These are phyloP conservation scores for Aspergillus intermedius DNA, from an alignment of 2,329 filamentous ascomycete species.

Conservation along the genomic window DNA sequence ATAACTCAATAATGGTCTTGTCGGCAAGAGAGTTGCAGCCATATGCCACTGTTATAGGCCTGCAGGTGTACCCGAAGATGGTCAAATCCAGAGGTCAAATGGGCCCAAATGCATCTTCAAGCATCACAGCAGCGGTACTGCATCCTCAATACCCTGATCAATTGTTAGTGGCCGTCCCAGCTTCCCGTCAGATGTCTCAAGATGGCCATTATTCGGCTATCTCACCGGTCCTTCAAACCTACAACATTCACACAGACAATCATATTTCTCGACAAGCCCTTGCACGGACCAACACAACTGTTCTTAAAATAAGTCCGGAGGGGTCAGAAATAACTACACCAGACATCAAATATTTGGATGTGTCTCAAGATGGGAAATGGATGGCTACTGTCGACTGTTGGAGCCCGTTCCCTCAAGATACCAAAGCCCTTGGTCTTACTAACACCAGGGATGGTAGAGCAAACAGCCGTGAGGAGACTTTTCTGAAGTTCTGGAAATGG, in stretches of 20 bases:
- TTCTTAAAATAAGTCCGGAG: constrained; percentile 67
- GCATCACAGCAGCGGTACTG: constrained; percentile 52
- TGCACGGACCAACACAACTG: constrained; percentile 79
- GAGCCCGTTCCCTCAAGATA: constrained; percentile 65
- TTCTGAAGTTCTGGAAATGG: constrained; percentile 86
- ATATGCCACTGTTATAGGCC: constrained; percentile 73
- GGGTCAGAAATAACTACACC: constrained; percentile 69
- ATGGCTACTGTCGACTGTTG: constrained; percentile 89
- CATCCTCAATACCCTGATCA: constrained; percentile 58
- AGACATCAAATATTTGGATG: constrained; percentile 64
- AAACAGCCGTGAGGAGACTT: constrained; percentile 58
- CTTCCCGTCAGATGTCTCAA: constrained; percentile 40
- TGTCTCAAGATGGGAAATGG: constrained; percentile 79
- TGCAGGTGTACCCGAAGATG: constrained; percentile 54
- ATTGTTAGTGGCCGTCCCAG: constrained; percentile 61
- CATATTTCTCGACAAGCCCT: constrained; percentile 83
- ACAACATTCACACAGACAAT: constrained; percentile 72
- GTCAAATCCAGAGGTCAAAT: constrained; percentile 47
- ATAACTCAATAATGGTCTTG: constrained; percentile 86
- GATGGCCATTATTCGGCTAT: constrained; percentile 41
- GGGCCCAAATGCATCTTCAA: constrained; percentile 4
- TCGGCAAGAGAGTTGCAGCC: constrained; percentile 86
- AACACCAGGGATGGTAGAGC: constrained; percentile 19
- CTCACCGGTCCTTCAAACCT: constrained; percentile 65
- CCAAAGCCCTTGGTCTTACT: constrained; percentile 48